Percentiles rank a stretch among this genome's conserved stretches.
phyloP scores from a whole-genome alignment of 352 stramenopile genomes.

The Pythium myriotylum region DNA sequence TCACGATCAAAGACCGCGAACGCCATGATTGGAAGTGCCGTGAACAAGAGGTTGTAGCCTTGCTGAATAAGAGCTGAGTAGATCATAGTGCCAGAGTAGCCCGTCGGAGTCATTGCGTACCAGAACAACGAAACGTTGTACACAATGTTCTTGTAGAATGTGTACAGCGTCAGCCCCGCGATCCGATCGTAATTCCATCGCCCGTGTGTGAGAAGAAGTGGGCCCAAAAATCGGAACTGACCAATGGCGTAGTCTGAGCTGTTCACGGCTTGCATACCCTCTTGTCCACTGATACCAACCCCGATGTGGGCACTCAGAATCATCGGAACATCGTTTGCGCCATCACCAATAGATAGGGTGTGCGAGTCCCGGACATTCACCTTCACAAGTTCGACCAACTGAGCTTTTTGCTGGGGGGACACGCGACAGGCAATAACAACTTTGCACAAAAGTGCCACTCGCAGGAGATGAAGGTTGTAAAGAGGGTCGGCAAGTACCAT shows the following conservation, averaged over 20 bases:
- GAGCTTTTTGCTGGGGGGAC: slow-evolving; percentile 97
- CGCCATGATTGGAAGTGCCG: slow-evolving; percentile 90
- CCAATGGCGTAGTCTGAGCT: slow-evolving; percentile 83
- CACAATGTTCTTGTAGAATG: slow-evolving; percentile 92
- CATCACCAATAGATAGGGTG: slow-evolving; percentile 91
- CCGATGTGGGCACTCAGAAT: slow-evolving; percentile 91
- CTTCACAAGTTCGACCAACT: slow-evolving; percentile 96
- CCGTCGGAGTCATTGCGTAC: slow-evolving; percentile 84
- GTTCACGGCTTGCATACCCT: slow-evolving; percentile 96
- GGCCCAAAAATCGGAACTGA: slow-evolving; percentile 81
- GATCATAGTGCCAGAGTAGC: slow-evolving; percentile 91
- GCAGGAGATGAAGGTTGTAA: slow-evolving; percentile 82
- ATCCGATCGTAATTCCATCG: slow-evolving; percentile 89
- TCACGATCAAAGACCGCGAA: slow-evolving; percentile 85
- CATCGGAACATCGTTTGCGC: slow-evolving; percentile 91
- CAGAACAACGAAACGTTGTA: slow-evolving; percentile 92
- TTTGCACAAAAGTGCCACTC: slow-evolving; percentile 89
- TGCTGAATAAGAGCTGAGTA: slow-evolving; percentile 87
- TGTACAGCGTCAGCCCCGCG: slow-evolving; percentile 89
- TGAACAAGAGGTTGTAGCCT: slow-evolving; percentile 96
- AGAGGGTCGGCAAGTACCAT: slow-evolving; percentile 71
- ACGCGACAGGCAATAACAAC: slow-evolving; percentile 98
- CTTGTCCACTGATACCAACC: slow-evolving; percentile 96
- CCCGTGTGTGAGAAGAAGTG: slow-evolving; percentile 78
- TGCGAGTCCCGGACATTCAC: slow-evolving; percentile 80